Evolutionary conservation across 495 filamentous ascomycete genomes (phyloP).

Genomic region (Beverwykella pulmonaria): DNA sequence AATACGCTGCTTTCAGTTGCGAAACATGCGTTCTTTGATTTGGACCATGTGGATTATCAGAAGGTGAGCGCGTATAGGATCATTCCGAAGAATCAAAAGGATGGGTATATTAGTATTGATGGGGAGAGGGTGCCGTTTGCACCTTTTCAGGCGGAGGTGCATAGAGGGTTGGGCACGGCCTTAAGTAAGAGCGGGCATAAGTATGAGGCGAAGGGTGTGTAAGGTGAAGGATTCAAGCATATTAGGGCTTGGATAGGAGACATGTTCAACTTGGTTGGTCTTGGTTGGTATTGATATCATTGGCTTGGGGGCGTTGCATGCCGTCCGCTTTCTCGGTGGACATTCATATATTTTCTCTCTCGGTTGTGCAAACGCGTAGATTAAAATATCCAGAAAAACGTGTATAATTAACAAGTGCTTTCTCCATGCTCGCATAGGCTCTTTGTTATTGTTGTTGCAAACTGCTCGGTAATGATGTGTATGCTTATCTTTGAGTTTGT

Average conservation of each 20-base stretch:
- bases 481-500: too few species aligned
- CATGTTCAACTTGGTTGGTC: too few species aligned
- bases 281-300: background rate
- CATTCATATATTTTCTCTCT: background rate
- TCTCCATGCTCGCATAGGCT: too few species aligned
- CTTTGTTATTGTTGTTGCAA: too few species aligned
- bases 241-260: background rate
- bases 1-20: slow-evolving; percentile 70
- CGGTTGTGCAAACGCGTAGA: background rate
- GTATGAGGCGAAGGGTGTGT: slow-evolving; percentile 64
- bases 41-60: slow-evolving; percentile 72
- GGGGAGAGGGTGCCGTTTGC: slow-evolving; percentile 85
- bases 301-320: background rate
- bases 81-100: slow-evolving; percentile 64
- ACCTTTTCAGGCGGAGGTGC: slow-evolving; percentile 87
- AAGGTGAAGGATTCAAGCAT: background rate
- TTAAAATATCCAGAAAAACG: background rate
- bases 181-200: slow-evolving; percentile 68
- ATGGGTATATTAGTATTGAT: slow-evolving; percentile 91
- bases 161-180: slow-evolving; percentile 80
- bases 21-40: slow-evolving; percentile 73
- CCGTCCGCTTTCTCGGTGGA: background rate
- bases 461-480: too few species aligned
- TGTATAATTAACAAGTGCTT: background rate
- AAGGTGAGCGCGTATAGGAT: slow-evolving; percentile 85